These are phyloP conservation scores for Eimeria acervulina DNA, from an alignment of 169 alveolate species.

Conservation along the genomic window DNA sequence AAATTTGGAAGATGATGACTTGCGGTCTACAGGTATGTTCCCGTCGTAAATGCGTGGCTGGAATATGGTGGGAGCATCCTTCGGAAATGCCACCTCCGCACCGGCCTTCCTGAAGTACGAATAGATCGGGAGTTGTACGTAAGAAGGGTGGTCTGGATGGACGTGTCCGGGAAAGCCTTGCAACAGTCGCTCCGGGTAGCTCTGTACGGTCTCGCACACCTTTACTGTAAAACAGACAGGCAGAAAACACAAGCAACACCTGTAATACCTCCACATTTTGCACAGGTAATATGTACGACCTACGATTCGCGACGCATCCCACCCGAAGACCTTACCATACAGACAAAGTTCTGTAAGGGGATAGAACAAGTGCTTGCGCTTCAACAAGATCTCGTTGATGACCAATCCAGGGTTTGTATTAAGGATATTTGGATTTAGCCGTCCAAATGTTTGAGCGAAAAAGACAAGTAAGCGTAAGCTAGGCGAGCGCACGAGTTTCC, in stretches of 20 bases:
- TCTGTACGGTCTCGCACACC: slow-evolving; percentile 44
- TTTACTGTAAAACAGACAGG: slow-evolving; percentile 1
- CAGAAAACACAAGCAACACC: background rate
- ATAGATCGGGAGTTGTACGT: slow-evolving; percentile 45
- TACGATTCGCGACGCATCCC: background rate
- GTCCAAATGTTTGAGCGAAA: slow-evolving; percentile 43
- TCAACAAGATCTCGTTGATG: slow-evolving; percentile 39
- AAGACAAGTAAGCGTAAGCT: slow-evolving; percentile 53
- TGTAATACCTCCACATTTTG: background rate
- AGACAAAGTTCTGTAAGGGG: slow-evolving; percentile 57
- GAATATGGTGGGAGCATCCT: slow-evolving; percentile 64
- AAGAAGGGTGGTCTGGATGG: slow-evolving; percentile 67
- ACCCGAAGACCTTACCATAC: slow-evolving; percentile 15
- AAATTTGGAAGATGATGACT: background rate
- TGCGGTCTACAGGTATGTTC: slow-evolving; percentile 69
- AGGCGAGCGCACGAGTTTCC: slow-evolving; percentile 43
- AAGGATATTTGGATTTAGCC: slow-evolving; percentile 53
- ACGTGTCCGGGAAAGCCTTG: slow-evolving; percentile 58
- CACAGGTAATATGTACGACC: background rate
- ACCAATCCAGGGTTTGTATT: slow-evolving; percentile 47
- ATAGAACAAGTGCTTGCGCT: slow-evolving; percentile 43
- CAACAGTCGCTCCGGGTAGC: slow-evolving; percentile 62
- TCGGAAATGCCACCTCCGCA: slow-evolving; percentile 70
- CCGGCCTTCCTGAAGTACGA: slow-evolving; percentile 55
- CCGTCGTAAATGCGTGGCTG: slow-evolving; percentile 70